Base-by-base conservation (phyloP, 2,329 filamentous ascomycete genomes). In the Emmonsia crescens region DNA sequence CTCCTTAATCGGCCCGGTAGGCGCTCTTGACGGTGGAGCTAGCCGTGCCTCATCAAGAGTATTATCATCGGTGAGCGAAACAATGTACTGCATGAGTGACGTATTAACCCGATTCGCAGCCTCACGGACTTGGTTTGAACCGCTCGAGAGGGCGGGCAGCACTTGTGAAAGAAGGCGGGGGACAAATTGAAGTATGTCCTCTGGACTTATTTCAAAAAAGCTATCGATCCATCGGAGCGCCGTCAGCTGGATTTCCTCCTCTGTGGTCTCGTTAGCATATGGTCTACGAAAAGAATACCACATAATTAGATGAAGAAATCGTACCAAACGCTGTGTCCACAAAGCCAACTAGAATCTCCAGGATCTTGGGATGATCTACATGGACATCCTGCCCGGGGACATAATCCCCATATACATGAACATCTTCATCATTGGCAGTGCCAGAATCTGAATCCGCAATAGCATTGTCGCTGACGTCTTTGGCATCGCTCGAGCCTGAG, bases 381-480 rank as follows among this genome's bases (percentile, higher is more conserved):
- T 95, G 88, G 8, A 96, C 91, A 73, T 99, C 94, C 75, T 99
- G 94, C 0, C 95, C 94, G 0, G 95, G 95, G 54, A 97, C 87
- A 91, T 93, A 99, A 71, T 97, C 94, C 63, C 92, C 92, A 68
- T 96, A 92, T 52, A 83, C 85, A 64, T 85, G 86, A 19, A 80
- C 77, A 21, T 75, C 76, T 27, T 83, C 82, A 31, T 85, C 76
- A 63, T 86, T 83, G 36, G 83, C 82, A 4, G 73, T 72, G 2
- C 71, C 75, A 10, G 77, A 76, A 40, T 73, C 78, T 1, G 76
- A 78, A 61, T 81, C 78, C 57, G 74, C 76, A 44, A 80, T 76
- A 5, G 82, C 84, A 63, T 86, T 82, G 51, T 88, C 85, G 12
- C 80, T 77, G 38, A 71, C 74, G 27, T 76, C 73, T 48, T 73